phyloP scores from a whole-genome alignment of 805 yeast species.

The Ogataea salicorniae region DNA sequence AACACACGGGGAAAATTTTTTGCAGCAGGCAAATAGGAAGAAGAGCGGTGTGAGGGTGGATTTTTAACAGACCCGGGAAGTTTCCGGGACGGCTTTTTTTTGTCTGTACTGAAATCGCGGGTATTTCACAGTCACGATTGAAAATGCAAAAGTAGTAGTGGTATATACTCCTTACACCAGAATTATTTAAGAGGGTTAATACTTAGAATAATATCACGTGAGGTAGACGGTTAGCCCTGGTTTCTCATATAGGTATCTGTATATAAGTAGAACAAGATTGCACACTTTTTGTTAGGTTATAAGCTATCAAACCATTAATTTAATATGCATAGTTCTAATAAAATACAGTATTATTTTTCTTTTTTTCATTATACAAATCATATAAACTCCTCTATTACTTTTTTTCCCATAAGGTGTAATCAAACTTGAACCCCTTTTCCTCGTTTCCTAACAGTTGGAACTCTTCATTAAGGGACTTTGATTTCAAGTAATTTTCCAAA shows the following conservation, averaged over 20 bases:
- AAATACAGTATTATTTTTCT: too few species aligned
- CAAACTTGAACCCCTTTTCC: constrained; percentile 44
- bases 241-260: background rate
- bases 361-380: background rate
- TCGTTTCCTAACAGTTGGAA: constrained; percentile 28
- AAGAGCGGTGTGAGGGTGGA: background rate
- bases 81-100: too few species aligned
- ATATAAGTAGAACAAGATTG: background rate
- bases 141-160: too few species aligned
- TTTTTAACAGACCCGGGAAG: background rate
- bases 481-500: constrained; percentile 35
- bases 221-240: background rate
- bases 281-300: background rate
- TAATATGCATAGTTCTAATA: too few species aligned
- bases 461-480: constrained; percentile 30
- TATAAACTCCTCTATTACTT: background rate
- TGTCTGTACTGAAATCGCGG: too few species aligned
- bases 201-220: background rate
- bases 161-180: background rate
- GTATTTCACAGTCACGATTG: background rate
- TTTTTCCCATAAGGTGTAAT: constrained; percentile 56
- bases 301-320: too few species aligned
- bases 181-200: background rate
- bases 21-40: background rate
- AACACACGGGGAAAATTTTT: background rate